A percentile compares a stretch with the other conserved stretches of the same genome.
Conservation (phyloP, 2,329 filamentous ascomycete species). For the Tolypocladium guangdongense region DNA sequence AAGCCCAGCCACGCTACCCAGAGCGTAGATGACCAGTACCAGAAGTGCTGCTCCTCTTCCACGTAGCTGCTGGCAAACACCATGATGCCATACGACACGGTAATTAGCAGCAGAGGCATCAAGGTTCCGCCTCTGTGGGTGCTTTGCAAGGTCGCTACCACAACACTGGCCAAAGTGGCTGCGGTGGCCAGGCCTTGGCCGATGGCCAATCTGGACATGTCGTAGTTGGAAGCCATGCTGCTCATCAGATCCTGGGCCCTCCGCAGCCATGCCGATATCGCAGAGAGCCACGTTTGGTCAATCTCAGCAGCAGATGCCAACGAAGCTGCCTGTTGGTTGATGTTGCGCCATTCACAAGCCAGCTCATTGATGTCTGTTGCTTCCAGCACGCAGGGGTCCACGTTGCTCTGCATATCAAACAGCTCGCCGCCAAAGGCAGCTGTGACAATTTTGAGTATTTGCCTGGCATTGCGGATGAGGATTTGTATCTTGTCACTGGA, state of each 20-base stretch:
- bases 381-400: slow-evolving; percentile 25
- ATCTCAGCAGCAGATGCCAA: slow-evolving; percentile 14
- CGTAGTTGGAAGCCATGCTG: slow-evolving; percentile 85
- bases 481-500: slow-evolving; percentile 50
- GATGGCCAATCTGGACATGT: slow-evolving; percentile 50
- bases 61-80: slow-evolving; percentile 99
- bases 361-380: slow-evolving; percentile 40
- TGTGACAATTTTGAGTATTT: slow-evolving; percentile 67
- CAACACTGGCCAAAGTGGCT: slow-evolving; percentile 14
- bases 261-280: slow-evolving; percentile 51
- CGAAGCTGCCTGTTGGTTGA: slow-evolving; percentile 14
- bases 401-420: slow-evolving; percentile 22
- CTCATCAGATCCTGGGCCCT: slow-evolving; percentile 72
- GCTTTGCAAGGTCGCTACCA: slow-evolving; percentile 6
- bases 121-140: slow-evolving; percentile 10
- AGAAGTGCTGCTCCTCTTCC: slow-evolving; percentile 97
- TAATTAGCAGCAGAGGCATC: slow-evolving; percentile 37
- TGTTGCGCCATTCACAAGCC: slow-evolving; percentile 55
- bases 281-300: slow-evolving; percentile 28
- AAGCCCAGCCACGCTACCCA: slow-evolving; percentile 51
- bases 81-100: slow-evolving; percentile 62
- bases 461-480: slow-evolving; percentile 65
- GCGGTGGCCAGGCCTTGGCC: slow-evolving; percentile 28
- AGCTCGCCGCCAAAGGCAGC: slow-evolving; percentile 53
- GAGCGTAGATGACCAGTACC: slow-evolving; percentile 78